Base-by-base conservation (phyloP, 768 basidiomycete genomes). In the Podaxis sp. region DNA sequence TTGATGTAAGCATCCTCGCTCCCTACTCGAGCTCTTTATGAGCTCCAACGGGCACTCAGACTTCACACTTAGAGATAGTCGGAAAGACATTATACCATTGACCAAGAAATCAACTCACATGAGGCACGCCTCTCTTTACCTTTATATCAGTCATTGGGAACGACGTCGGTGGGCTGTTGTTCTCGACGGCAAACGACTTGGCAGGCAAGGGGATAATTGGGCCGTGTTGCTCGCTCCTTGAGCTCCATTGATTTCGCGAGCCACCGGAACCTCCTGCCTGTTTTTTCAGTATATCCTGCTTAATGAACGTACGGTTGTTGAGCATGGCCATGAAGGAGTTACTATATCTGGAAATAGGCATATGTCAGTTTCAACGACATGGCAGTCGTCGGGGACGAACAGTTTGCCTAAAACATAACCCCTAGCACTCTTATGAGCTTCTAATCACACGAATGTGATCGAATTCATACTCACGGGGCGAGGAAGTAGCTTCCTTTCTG, bases 261-360 rank as follows among this genome's bases (percentile, higher is more conserved):
- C 28, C 46, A 10, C 44, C 21, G n/a, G 16, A 37, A 3, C 25
- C 44, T 35, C 6, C 44, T 5, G 13, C 4, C 23, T 58, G 57
- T 38, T 58, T 50, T 50, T 23, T 35, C 18, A 50, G 35, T 2
- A 48, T 50, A 13, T 58, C 57, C 25, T 50, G 35, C 16, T 55
- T 40, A 2, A 55, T 38, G 18, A 55, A 21, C 2, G 54, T 36
- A 38, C 57, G 48, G 21, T 59, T 59, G 25, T 59, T 59, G 9
- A 59, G 50, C 57, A 59, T 59, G 2, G 42, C 46, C 55, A 57
- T 47, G 42, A 57, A 57, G 7, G 55, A 57, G 44, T 57, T 57
- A 5, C 57, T 59, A 23, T 59, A 59, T 25, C 57, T 59, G 21
- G 14, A 46, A 54, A 36, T 7, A 21, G 9, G 18, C 14, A 7